A percentile compares a stretch with the other conserved stretches of the same genome.
Conservation (phyloP, 139 green algal genomes). For the Asterochloris erici region DNA sequence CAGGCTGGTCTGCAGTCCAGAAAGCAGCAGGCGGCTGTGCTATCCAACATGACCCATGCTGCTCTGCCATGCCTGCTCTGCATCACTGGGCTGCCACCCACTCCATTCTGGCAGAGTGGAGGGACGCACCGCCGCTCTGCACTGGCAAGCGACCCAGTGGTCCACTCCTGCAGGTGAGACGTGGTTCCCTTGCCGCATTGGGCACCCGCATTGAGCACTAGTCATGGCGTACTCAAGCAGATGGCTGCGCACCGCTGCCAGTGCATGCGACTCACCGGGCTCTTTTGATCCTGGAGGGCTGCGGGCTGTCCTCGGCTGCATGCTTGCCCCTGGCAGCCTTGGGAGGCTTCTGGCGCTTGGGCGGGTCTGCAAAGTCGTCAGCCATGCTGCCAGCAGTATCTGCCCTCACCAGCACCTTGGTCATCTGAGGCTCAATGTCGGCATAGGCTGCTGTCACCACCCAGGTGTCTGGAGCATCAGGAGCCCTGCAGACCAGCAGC, state of each 20-base stretch:
- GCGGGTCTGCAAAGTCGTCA: constrained; percentile 8
- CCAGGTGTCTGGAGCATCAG: constrained; percentile 19
- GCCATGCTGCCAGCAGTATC: constrained; percentile 1
- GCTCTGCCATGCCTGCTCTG: not conserved
- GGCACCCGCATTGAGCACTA: too few relatives aligned
- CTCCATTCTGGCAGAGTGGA: not conserved
- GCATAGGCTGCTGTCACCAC: constrained; percentile 10
- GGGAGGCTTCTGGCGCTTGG: not conserved
- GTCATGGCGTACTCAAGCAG: too few relatives aligned
- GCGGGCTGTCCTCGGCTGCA: not conserved
- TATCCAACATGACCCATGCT: not conserved
- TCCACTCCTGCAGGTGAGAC: too few relatives aligned
- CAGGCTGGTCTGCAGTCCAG: not conserved
- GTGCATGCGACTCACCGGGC: not conserved
- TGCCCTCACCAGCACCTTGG: constrained; percentile 29
- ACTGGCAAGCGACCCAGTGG: too few relatives aligned
- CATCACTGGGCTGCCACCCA: not conserved
- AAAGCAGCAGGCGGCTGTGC: not conserved
- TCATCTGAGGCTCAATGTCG: constrained; percentile 3
- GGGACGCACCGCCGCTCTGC: not conserved
- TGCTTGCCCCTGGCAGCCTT: constrained; percentile 5
- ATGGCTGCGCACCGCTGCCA: not conserved
- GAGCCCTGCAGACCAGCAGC: constrained; percentile 13
- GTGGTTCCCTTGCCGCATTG: too few relatives aligned
- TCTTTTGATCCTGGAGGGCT: constrained; percentile 13